A percentile compares a stretch with the other conserved stretches of the same genome.
phyloP scores from a whole-genome alignment of 192 early-diverging fungal genomes.

The Rhizophagus prolifer region DNA sequence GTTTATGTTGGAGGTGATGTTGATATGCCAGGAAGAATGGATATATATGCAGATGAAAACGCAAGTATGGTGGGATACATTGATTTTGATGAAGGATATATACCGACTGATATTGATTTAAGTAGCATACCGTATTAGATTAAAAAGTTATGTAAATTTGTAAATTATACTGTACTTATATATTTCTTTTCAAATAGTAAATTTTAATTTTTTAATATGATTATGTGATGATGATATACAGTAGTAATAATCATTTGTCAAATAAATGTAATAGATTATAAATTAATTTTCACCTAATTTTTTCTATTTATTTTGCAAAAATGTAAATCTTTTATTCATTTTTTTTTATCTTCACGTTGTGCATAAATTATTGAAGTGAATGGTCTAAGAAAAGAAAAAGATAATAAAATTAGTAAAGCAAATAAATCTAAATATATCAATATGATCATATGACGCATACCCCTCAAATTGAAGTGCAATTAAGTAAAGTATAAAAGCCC shows the following conservation, averaged over 20 bases:
- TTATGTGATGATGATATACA: too few species aligned
- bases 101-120: slow-evolving; percentile 20
- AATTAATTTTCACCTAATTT: too few species aligned
- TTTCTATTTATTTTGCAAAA: background rate
- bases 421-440: background rate
- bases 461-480: slow-evolving; percentile 79
- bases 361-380: slow-evolving; percentile 82
- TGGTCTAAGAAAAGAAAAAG: slow-evolving; percentile 48
- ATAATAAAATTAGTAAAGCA: background rate
- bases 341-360: slow-evolving; percentile 41
- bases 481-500: slow-evolving; percentile 75
- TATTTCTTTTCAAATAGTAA: too few species aligned
- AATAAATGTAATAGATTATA: too few species aligned
- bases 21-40: slow-evolving; percentile 32
- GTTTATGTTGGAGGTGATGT: slow-evolving; percentile 22
- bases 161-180: background rate
- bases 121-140: background rate
- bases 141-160: background rate
- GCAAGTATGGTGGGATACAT: background rate
- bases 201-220: too few species aligned
- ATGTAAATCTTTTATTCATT: background rate
- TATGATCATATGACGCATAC: slow-evolving; percentile 40
- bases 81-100: slow-evolving; percentile 15
- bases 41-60: background rate
- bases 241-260: too few species aligned